These are phyloP conservation scores for Adenanthera pavonina DNA, from an alignment of 306 rosid species.

Conservation along the genomic window DNA sequence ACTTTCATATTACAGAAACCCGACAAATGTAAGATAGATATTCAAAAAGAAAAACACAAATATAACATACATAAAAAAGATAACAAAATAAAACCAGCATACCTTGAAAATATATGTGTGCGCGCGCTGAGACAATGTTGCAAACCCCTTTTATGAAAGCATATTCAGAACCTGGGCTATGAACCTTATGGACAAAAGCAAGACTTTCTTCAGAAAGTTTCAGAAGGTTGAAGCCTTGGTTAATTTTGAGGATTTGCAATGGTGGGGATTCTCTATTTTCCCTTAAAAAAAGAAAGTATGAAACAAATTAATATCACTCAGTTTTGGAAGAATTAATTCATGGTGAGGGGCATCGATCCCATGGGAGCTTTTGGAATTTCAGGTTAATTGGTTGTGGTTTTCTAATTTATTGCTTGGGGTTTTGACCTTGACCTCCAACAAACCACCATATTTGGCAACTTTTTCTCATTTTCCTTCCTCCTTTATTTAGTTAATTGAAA, in stretches of 20 bases:
- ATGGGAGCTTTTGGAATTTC: slow-evolving; percentile 56
- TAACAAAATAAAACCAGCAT: slow-evolving; percentile 10
- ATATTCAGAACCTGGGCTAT: slow-evolving; percentile 18
- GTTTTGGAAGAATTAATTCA: slow-evolving; percentile 45
- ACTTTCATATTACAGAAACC: background rate
- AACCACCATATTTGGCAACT: slow-evolving; percentile 76
- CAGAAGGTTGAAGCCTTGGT: slow-evolving; percentile 39
- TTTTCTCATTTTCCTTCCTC: slow-evolving; percentile 56
- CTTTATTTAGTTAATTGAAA: slow-evolving; percentile 49
- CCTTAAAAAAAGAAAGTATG: slow-evolving; percentile 51
- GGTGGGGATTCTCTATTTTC: slow-evolving; percentile 40
- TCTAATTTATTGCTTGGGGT: slow-evolving; percentile 62
- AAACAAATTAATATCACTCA: slow-evolving; percentile 48
- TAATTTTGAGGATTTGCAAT: slow-evolving; percentile 34
- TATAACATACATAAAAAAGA: background rate
- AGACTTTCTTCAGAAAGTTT: slow-evolving; percentile 37
- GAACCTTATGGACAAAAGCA: background rate
- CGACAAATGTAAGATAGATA: background rate
- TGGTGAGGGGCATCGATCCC: slow-evolving; percentile 35
- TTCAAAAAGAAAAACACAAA: background rate
- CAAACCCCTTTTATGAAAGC: slow-evolving; percentile 14
- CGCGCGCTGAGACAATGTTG: background rate
- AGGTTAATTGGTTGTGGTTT: slow-evolving; percentile 58
- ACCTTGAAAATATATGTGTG: slow-evolving; percentile 45
- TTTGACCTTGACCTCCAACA: slow-evolving; percentile 82